These are phyloP conservation scores for Fusarium nisikadoi DNA, from an alignment of 2,329 filamentous ascomycete genomes.

Conservation along the genomic window DNA sequence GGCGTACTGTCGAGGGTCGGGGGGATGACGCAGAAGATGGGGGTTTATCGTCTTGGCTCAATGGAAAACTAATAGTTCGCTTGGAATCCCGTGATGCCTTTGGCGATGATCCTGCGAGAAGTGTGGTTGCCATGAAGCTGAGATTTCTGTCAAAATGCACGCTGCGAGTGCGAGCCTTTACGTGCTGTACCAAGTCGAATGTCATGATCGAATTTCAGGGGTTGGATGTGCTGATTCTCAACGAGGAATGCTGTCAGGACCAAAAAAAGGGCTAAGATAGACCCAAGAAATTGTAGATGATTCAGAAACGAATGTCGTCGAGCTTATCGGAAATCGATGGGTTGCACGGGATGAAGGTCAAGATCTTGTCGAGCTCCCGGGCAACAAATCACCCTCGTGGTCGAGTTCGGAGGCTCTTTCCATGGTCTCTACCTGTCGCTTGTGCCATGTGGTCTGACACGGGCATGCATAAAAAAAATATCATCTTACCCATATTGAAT, in stretches of 20 bases:
- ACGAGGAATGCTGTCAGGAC: conserved; percentile 43
- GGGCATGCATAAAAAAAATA: conserved; percentile 46
- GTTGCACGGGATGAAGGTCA: conserved; percentile 29
- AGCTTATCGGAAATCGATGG: conserved; percentile 46
- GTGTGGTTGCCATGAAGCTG: conserved; percentile 23
- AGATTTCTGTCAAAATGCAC: conserved; percentile 58
- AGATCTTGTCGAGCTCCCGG: conserved; percentile 15
- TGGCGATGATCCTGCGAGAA: conserved; percentile 19
- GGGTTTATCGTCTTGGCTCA: conserved; percentile 23
- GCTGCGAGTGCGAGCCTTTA: conserved; percentile 59
- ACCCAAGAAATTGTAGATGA: conserved; percentile 62
- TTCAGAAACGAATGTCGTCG: conserved; percentile 51
- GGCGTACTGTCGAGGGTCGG: conserved; percentile 40
- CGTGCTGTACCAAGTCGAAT: conserved; percentile 56
- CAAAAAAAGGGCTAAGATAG: conserved; percentile 49
- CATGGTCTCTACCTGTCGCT: conserved; percentile 35
- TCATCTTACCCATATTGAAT: conserved; percentile 56
- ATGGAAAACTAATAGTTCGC: conserved; percentile 50
- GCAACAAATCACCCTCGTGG: conserved; percentile 37
- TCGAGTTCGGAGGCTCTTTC: conserved; percentile 35
- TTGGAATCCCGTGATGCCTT: conserved; percentile 37
- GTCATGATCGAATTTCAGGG: conserved; percentile 52
- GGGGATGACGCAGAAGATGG: conserved; percentile 9
- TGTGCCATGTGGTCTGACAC: conserved; percentile 40
- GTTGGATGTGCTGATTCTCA: conserved; percentile 31